Evolutionary conservation across 108 stramenopile species (phyloP).

Genomic region (Stephanodiscus minutulus): DNA sequence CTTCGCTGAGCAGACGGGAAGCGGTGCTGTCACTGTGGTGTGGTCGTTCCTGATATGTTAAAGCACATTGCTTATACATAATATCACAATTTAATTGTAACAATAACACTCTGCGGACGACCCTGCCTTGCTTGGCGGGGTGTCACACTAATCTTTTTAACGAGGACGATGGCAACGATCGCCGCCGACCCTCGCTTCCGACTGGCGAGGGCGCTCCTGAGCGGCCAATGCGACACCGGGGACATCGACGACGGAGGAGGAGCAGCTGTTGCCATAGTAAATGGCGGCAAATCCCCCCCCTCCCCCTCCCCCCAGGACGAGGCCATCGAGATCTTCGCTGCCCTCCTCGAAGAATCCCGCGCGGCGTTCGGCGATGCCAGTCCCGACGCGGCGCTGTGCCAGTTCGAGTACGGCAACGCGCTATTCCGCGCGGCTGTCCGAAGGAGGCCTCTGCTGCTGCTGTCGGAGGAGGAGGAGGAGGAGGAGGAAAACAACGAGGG

Average conservation of each 20-base stretch:
- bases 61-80: too few species aligned
- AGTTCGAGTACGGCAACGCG: conserved; percentile 85
- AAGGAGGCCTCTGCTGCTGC: conserved; percentile 3
- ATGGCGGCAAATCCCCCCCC: too few species aligned
- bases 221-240: too few species aligned
- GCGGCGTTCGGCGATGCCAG: conserved; percentile 50
- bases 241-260: background rate
- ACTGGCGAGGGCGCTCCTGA: conserved; percentile 8
- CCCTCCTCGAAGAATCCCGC: conserved; percentile 60
- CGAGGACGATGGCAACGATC: conserved; percentile 12
- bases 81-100: too few species aligned
- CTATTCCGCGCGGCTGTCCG: conserved; percentile 56
- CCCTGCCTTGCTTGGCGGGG: too few species aligned
- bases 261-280: too few species aligned
- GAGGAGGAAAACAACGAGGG: conserved; percentile 11
- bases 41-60: conserved; percentile 67
- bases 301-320: conserved; percentile 16
- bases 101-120: too few species aligned
- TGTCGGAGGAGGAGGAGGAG: background rate
- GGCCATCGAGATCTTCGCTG: conserved; percentile 73
- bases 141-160: too few species aligned
- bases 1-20: conserved; percentile 77
- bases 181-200: conserved; percentile 5
- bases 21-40: conserved; percentile 72
- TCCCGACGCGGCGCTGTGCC: conserved; percentile 67